Evolutionary conservation across 805 yeast species (phyloP).

Genomic region (Pichia eremophila): DNA sequence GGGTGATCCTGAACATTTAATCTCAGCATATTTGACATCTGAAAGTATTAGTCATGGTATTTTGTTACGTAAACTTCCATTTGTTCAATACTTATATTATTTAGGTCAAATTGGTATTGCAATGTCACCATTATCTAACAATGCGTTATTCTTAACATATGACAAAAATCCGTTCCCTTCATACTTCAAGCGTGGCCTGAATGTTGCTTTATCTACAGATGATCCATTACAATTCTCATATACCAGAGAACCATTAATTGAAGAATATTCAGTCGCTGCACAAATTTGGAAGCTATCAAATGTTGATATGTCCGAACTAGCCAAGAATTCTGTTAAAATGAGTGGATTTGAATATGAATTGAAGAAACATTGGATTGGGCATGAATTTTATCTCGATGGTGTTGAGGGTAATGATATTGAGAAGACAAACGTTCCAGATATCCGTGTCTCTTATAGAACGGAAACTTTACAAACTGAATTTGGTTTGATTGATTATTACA

Average conservation of each 20-base stretch:
- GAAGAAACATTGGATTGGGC: slow-evolving; percentile 90
- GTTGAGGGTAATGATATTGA: slow-evolving; percentile 81
- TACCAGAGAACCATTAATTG: slow-evolving; percentile 94
- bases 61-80: slow-evolving; percentile 84
- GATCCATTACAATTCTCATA: slow-evolving; percentile 97
- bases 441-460: slow-evolving; percentile 72
- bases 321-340: slow-evolving; percentile 84
- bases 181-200: slow-evolving; percentile 87
- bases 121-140: slow-evolving; percentile 95
- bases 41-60: slow-evolving; percentile 96
- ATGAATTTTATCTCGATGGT: slow-evolving; percentile 46
- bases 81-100: slow-evolving; percentile 86
- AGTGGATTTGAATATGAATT: slow-evolving; percentile 87
- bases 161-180: slow-evolving; percentile 93
- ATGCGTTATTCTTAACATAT: slow-evolving; percentile 89
- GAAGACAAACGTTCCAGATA: slow-evolving; percentile 90
- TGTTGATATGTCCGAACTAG: slow-evolving; percentile 96
- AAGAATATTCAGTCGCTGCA: slow-evolving; percentile 96
- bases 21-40: slow-evolving; percentile 78
- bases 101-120: slow-evolving; percentile 95
- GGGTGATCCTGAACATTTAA: slow-evolving; percentile 98
- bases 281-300: slow-evolving; percentile 90
- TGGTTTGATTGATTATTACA: slow-evolving; percentile 56
- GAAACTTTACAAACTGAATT: slow-evolving; percentile 70
- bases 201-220: slow-evolving; percentile 91